phyloP scores from a whole-genome alignment of 2,329 filamentous ascomycete species.

The Coleophoma crateriformis region DNA sequence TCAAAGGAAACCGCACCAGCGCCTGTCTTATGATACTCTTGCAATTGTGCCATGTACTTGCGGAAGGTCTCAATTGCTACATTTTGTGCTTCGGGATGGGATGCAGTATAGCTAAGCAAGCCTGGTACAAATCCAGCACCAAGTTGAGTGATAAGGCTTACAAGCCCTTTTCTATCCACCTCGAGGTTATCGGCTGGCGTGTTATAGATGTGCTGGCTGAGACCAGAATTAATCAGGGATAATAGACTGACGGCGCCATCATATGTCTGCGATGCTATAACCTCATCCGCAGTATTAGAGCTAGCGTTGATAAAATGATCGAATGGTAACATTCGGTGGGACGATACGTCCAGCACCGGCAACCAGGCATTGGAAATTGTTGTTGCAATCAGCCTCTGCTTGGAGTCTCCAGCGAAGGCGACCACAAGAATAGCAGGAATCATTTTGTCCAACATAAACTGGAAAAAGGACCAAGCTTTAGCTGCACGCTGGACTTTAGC shows the following conservation, averaged over 20 bases:
- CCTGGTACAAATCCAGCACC: neutral
- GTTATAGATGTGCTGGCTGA: neutral
- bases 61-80: neutral
- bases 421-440: neutral
- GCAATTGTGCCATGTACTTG: neutral
- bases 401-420: neutral
- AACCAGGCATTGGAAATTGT: neutral
- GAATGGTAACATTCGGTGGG: neutral
- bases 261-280: neutral
- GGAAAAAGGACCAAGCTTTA: slow-evolving; percentile 1
- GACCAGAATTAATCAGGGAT: neutral
- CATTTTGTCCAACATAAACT: neutral
- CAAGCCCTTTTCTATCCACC: neutral
- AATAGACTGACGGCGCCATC: neutral
- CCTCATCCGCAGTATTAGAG: neutral
- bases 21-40: no score
- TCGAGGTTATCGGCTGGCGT: neutral
- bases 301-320: neutral
- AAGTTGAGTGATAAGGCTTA: neutral
- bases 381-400: neutral
- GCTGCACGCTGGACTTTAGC: neutral
- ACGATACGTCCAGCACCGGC: neutral
- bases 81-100: neutral
- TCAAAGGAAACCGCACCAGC: no score
- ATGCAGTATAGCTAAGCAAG: neutral